Evolutionary conservation across 768 basidiomycete species (phyloP).

Genomic region (Pleurotus platypus): DNA sequence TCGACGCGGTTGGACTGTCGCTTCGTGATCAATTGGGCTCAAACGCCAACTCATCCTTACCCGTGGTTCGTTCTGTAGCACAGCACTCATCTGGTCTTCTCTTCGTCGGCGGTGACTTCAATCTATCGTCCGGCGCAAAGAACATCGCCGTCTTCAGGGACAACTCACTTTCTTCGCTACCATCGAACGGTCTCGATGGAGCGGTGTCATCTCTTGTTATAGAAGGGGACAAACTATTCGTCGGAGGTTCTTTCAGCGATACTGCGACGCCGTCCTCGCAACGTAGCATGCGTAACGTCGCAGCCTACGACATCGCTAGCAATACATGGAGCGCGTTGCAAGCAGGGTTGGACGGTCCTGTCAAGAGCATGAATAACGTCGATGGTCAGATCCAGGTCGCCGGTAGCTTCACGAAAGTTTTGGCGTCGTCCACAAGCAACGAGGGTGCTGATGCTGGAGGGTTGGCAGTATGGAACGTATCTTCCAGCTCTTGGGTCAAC

Average conservation of each 20-base stretch:
- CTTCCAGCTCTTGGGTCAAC: constrained; percentile 61
- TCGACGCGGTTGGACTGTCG: constrained; percentile 61
- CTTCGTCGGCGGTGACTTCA: constrained; percentile 79
- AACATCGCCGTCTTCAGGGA: constrained; percentile 75
- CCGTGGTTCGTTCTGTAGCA: constrained; percentile 49
- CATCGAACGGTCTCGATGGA: constrained; percentile 76
- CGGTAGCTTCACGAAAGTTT: constrained; percentile 68
- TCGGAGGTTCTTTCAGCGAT: constrained; percentile 86
- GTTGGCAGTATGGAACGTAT: constrained; percentile 72
- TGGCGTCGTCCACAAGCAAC: constrained; percentile 25
- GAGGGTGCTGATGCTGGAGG: constrained; percentile 47
- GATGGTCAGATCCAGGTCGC: constrained; percentile 56
- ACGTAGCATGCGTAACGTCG: constrained; percentile 56
- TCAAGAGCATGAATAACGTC: constrained; percentile 54
- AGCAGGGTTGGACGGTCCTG: constrained; percentile 74
- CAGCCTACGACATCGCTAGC: constrained; percentile 62
- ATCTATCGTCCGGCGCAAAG: constrained; percentile 49
- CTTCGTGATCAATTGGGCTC: constrained; percentile 62
- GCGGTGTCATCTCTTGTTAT: constrained; percentile 66
- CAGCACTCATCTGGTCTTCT: constrained; percentile 64
- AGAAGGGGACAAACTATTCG: constrained; percentile 62
- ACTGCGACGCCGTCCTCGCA: constrained; percentile 52
- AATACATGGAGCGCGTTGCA: constrained; percentile 67
- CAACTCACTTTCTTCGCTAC: constrained; percentile 48
- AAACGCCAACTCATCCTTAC: constrained; percentile 27